These are phyloP conservation scores for Fraxinus sp. DNA, from an alignment of 305 asterid species.

Conservation along the genomic window DNA sequence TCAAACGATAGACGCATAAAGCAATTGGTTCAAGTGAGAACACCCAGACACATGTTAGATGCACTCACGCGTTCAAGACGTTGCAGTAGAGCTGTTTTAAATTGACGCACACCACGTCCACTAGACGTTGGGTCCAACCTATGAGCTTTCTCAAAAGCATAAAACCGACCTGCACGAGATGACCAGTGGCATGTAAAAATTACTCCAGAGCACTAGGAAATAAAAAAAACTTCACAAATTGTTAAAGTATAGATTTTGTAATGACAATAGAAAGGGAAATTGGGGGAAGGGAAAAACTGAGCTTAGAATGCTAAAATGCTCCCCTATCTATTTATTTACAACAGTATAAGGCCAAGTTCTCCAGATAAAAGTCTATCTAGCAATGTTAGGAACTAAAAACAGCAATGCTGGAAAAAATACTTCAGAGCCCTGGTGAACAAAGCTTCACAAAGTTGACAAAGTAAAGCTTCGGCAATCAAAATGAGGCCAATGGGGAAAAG, in stretches of 20 bases:
- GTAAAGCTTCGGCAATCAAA: background rate
- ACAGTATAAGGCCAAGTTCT: slow-evolving; percentile 5
- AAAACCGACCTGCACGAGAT: slow-evolving; percentile 75
- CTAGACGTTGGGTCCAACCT: slow-evolving; percentile 92
- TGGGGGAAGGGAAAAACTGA: background rate
- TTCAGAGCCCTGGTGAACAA: background rate
- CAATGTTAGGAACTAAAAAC: background rate
- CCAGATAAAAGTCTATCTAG: background rate
- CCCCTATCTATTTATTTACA: background rate
- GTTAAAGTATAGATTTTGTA: slow-evolving; percentile 6
- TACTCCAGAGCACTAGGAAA: slow-evolving; percentile 5
- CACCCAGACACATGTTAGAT: slow-evolving; percentile 15
- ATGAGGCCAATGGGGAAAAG: background rate
- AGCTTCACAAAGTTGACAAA: background rate
- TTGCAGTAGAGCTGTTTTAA: slow-evolving; percentile 94
- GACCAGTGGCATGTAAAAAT: slow-evolving; percentile 22
- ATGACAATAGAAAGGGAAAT: background rate
- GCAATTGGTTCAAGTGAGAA: slow-evolving; percentile 21
- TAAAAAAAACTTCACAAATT: background rate
- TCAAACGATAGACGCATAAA: slow-evolving; percentile 10
- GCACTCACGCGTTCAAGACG: slow-evolving; percentile 84
- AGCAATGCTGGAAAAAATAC: background rate
- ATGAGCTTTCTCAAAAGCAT: slow-evolving; percentile 98
- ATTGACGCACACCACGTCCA: slow-evolving; percentile 98
- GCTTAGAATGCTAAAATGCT: slow-evolving; percentile 12